phyloP scores from a whole-genome alignment of 306 rosid genomes.

The Corylus americana region DNA sequence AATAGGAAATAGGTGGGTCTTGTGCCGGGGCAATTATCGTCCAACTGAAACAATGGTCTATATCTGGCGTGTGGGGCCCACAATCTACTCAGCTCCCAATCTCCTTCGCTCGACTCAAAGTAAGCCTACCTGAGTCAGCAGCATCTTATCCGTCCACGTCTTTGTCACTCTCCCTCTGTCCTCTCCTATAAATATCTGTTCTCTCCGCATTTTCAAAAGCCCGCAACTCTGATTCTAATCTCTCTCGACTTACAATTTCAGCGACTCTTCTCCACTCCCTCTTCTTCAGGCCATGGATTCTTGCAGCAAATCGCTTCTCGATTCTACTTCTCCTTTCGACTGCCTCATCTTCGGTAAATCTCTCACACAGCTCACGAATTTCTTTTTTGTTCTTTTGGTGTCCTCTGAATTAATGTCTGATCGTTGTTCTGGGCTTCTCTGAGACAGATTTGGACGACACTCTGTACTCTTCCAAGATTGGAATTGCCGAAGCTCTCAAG shows the following conservation, averaged over 20 bases:
- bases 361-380: not conserved
- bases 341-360: conserved; percentile 56
- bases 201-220: not conserved
- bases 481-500: conserved; percentile 59
- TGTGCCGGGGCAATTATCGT: not conserved
- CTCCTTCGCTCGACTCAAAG: not conserved
- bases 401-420: not conserved
- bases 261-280: not conserved
- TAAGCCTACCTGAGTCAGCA: conserved; percentile 18
- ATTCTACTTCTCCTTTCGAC: conserved; percentile 43
- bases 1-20: too few relatives aligned
- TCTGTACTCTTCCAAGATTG: conserved; percentile 59
- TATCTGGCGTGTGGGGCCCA: not conserved
- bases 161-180: too few relatives aligned
- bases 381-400: not conserved
- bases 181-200: conserved; percentile 18
- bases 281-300: conserved; percentile 36
- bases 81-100: not conserved
- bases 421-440: not conserved
- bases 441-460: conserved; percentile 83
- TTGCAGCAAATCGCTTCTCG: conserved; percentile 5
- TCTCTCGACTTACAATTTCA: not conserved
- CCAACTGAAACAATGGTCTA: not conserved
- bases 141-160: not conserved
- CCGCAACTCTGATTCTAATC: not conserved